phyloP scores from a whole-genome alignment of 139 green algal species.

The Prasinococcaceae sp. region DNA sequence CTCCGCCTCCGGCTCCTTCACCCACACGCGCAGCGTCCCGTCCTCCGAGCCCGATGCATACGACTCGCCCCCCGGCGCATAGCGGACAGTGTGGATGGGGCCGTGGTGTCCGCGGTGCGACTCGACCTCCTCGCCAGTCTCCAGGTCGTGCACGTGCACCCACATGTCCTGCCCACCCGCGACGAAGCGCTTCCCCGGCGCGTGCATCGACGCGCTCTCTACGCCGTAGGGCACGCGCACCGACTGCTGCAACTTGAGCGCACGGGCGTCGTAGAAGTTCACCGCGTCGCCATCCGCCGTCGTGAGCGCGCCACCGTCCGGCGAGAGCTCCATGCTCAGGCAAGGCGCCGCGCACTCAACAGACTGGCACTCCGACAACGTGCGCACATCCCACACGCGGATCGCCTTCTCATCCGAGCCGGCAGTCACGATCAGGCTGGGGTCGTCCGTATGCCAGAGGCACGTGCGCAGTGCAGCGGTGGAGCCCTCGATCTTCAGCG shows the following conservation, averaged over 20 bases:
- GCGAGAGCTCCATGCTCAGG: conserved; percentile 63
- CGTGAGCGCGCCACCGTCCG: conserved; percentile 52
- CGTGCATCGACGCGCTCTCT: conserved; percentile 64
- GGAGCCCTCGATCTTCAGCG: conserved; percentile 25
- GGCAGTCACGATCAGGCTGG: conserved; percentile 49
- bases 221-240: conserved; percentile 41
- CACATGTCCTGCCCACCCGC: conserved; percentile 92
- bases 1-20: too few relatives aligned
- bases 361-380: conserved; percentile 8
- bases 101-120: conserved; percentile 88
- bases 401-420: conserved; percentile 30
- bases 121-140: conserved; percentile 59
- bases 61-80: conserved; percentile 67
- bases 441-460: conserved; percentile 54
- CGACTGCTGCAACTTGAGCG: too few relatives aligned
- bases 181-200: conserved; percentile 45
- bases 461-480: conserved; percentile 40
- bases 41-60: conserved; percentile 90
- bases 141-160: conserved; percentile 74
- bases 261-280: conserved; percentile 49
- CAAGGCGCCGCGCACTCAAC: conserved; percentile 51
- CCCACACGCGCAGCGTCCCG: conserved; percentile 91
- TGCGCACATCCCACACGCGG: conserved; percentile 69
- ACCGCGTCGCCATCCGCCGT: conserved; percentile 65
- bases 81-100: conserved; percentile 85